Conservation (phyloP, 306 rosid species). For the Cicer judaicum region DNA sequence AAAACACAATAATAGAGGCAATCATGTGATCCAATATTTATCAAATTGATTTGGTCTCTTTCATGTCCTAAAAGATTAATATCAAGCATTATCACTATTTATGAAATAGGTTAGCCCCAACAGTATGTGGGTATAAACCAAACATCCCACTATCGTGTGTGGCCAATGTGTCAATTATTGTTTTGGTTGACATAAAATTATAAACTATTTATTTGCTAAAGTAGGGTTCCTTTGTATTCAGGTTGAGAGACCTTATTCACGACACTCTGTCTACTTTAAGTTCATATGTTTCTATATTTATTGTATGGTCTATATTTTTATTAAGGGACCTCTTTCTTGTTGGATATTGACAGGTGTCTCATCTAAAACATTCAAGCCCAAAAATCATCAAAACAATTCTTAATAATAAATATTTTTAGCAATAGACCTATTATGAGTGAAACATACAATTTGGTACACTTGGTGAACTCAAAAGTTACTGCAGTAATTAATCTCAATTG, state of each 20-base stretch:
- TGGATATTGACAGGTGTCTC: constrained; percentile 37
- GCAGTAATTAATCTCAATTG: too few species aligned
- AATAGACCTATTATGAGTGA: neutral
- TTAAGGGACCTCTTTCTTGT: constrained; percentile 33
- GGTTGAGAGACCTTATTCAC: constrained; percentile 42
- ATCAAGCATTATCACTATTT: constrained; percentile 32
- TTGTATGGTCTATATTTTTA: constrained; percentile 38
- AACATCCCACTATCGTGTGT: constrained; percentile 46
- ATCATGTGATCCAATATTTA: constrained; percentile 17
- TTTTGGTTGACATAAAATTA: constrained; percentile 45
- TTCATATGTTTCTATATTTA: constrained; percentile 20
- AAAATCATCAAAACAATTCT: neutral
- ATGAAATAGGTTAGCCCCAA: constrained; percentile 15
- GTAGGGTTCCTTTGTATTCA: constrained; percentile 52
- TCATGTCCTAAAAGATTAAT: constrained; percentile 34
- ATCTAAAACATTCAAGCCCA: neutral
- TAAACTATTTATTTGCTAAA: constrained; percentile 28
- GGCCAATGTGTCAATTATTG: constrained; percentile 44
- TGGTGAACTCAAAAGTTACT: too few species aligned
- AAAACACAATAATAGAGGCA: constrained; percentile 34
- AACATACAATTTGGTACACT: neutral
- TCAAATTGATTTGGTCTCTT: constrained; percentile 38
- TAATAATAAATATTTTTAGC: neutral
- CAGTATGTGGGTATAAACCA: constrained; percentile 44
- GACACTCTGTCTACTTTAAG: constrained; percentile 41